Base-by-base conservation (phyloP, 2,329 filamentous ascomycete genomes). In the Exophiala bonariae region DNA sequence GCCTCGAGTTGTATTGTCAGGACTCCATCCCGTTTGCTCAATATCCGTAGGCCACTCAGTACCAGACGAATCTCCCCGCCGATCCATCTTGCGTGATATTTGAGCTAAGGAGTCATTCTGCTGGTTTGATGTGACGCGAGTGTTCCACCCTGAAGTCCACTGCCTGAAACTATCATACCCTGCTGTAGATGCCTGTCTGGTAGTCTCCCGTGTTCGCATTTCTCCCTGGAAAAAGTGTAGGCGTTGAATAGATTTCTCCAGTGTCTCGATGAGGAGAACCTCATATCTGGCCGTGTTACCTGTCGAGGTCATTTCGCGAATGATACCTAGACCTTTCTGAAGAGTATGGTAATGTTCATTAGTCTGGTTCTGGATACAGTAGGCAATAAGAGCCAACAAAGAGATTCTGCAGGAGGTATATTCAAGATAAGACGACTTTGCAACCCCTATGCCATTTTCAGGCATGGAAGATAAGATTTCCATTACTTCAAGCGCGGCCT, bases 401-500 rank as follows among this genome's bases (percentile, higher is more conserved):
- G 77, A 76, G 8, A 76, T 76, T 33, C 77, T 75, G 41, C 76
- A 79, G 3, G 77, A 75, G 57, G 74, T 78, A 57, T 79, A 80
- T 52, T 80, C 77, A 3, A 76, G 78, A 55, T 79, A 80, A 0
- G 76, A 78, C 2, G 76, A 75, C 22, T 76, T 71, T 4, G 77
- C 76, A 42, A 80, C 73, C 13, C 77, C 77, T 11, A 74, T 71
- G 17, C 32, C 31, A n/a, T 71, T 74, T 35, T 72, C 71, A 31
- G 73, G 70, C 3, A 80, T 68, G 3, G 73, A 63, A 32, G 71
- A 71, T 51, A 76, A 78, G 3, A 77, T 68, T 34, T 77, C 71
- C 14, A 80, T 67, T 9, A 77, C 72, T 46, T 73, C 69, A 20
- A 78, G 60, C 2, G 77, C 77, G 2, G 76, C 77, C 44, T 77